These are phyloP conservation scores for Boechera retrofracta DNA, from an alignment of 345 rosid genomes.

Conservation along the genomic window DNA sequence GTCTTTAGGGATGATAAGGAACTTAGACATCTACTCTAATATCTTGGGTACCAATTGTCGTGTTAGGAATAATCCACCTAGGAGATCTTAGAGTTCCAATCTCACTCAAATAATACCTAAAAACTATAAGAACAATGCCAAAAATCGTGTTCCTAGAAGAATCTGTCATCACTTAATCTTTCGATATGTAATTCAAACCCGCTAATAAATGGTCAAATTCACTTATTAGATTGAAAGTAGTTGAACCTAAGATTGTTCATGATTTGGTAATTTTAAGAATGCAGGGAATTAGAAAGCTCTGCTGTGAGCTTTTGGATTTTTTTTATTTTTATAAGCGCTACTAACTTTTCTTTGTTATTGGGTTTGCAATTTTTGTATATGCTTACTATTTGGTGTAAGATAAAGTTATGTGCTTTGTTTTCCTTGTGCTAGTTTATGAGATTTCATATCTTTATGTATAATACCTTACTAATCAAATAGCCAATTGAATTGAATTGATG, in stretches of 20 bases:
- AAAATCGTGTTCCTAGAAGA: neutral
- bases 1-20: too few species aligned
- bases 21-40: neutral
- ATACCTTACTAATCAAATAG: too few species aligned
- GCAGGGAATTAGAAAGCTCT: constrained; percentile 90
- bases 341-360: neutral
- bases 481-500: neutral
- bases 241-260: constrained; percentile 2
- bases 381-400: neutral
- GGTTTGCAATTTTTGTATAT: neutral
- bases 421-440: constrained; percentile 21
- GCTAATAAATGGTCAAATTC: neutral
- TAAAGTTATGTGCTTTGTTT: neutral
- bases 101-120: neutral
- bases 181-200: neutral
- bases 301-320: constrained; percentile 97
- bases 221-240: neutral
- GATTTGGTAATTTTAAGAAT: constrained; percentile 24
- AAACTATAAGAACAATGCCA: neutral
- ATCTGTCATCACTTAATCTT: too few species aligned
- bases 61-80: neutral
- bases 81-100: neutral
- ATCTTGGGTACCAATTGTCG: neutral
- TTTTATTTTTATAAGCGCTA: constrained; percentile 54
- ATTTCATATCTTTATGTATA: constrained; percentile 37